Evolutionary conservation across 2,329 filamentous ascomycete species (phyloP).

Genomic region (Berkeleyomyces basicola): DNA sequence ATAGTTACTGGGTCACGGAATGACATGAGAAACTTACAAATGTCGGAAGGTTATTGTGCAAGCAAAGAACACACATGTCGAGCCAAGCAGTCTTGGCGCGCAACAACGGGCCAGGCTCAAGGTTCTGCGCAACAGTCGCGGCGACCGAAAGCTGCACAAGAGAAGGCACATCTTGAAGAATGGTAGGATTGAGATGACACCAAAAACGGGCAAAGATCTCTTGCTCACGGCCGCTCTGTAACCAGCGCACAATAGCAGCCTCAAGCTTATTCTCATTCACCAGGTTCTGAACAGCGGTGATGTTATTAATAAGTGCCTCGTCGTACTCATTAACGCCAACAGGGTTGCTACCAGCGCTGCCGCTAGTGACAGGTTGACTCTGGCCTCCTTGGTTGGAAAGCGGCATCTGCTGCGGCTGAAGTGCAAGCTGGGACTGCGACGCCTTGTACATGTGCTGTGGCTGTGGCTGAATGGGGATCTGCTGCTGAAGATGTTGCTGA

Average conservation of each 20-base stretch:
- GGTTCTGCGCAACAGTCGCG: conserved; percentile 43
- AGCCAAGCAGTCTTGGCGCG: conserved; percentile 43
- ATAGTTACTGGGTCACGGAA: neutral
- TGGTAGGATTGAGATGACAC: conserved; percentile 21
- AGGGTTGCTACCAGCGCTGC: neutral
- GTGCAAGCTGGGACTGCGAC: conserved; percentile 16
- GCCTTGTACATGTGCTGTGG: conserved; percentile 14
- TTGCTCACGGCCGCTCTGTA: conserved; percentile 45
- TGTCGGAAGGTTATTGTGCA: conserved; percentile 30
- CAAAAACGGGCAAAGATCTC: conserved; percentile 39
- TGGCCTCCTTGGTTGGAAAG: conserved; percentile 17
- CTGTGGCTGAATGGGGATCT: conserved; percentile 17
- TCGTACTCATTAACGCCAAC: conserved; percentile 16
- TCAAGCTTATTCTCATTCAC: conserved; percentile 47
- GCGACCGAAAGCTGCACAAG: conserved; percentile 48
- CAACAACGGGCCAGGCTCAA: conserved; percentile 35
- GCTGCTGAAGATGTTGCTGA: conserved; percentile 32
- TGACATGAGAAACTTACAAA: conserved; percentile 29
- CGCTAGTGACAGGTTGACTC: neutral
- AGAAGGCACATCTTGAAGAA: conserved; percentile 39
- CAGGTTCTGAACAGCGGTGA: conserved; percentile 42
- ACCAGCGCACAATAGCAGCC: conserved; percentile 48
- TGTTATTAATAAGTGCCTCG: conserved; percentile 36
- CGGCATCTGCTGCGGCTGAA: conserved; percentile 15
- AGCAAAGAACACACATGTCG: conserved; percentile 39